Conservation (phyloP, 1,139 yeast species). For the Candida albicans region DNA sequence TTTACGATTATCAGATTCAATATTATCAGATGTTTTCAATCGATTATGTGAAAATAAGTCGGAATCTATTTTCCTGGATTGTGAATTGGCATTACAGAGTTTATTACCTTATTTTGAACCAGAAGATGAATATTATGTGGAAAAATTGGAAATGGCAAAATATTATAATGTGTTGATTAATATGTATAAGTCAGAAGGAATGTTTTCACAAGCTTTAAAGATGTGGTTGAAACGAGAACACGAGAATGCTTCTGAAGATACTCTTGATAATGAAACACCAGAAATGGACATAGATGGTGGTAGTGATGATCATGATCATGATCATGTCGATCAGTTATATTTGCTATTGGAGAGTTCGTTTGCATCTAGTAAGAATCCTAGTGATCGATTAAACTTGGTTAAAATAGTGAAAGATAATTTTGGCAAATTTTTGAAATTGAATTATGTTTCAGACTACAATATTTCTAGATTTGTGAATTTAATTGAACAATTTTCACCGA, state of each 20-base stretch:
- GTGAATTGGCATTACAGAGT: constrained; percentile 73
- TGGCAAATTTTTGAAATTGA: constrained; percentile 30
- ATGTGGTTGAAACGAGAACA: constrained; percentile 29
- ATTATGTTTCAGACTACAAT: constrained; percentile 24
- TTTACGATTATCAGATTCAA: constrained; percentile 63
- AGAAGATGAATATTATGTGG: constrained; percentile 41
- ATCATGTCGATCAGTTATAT: constrained; percentile 17
- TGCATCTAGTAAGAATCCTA: constrained; percentile 24
- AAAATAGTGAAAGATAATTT: constrained; percentile 40
- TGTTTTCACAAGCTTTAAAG: constrained; percentile 49
- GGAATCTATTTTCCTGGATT: constrained; percentile 48
- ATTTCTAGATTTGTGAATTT: constrained; percentile 28
- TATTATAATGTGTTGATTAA: constrained; percentile 60
- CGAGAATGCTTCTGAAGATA: neutral
- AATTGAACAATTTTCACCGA: constrained; percentile 37
- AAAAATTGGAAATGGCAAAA: constrained; percentile 52
- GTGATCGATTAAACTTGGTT: constrained; percentile 36
- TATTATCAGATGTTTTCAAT: constrained; percentile 47
- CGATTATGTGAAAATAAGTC: constrained; percentile 49
- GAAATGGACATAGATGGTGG: no score
- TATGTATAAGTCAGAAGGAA: constrained; percentile 54
- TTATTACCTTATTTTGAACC: constrained; percentile 65
- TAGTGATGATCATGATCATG: constrained; percentile 11
- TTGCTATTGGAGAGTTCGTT: constrained; percentile 43
- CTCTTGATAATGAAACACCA: no score